Percentiles rank a stretch among this genome's conserved stretches.
phyloP scores from a whole-genome alignment of 106 monocot species.

The Platanthera zijinensis region DNA sequence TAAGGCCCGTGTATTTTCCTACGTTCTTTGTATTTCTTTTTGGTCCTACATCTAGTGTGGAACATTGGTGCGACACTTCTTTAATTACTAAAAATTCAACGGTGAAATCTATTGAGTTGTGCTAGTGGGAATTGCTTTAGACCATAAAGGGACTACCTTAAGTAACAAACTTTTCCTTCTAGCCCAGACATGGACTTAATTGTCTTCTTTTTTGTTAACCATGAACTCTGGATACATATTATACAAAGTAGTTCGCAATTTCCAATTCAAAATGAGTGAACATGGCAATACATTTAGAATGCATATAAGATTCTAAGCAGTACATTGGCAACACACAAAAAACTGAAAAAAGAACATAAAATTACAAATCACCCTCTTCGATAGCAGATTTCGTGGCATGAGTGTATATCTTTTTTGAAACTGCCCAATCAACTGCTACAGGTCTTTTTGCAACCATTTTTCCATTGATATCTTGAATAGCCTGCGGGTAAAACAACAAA shows the following conservation, averaged over 20 bases:
- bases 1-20: too few relatives aligned
- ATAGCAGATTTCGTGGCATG: constrained; percentile 31
- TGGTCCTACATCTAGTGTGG: too few relatives aligned
- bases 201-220: background rate
- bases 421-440: constrained; percentile 96
- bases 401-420: constrained; percentile 77
- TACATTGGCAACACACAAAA: background rate
- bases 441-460: constrained; percentile 58
- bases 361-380: constrained; percentile 39
- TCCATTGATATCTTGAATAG: constrained; percentile 79
- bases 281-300: background rate
- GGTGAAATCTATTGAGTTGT: too few relatives aligned
- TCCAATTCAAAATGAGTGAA: background rate
- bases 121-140: too few relatives aligned
- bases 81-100: too few relatives aligned
- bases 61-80: too few relatives aligned
- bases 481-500: constrained; percentile 28
- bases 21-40: too few relatives aligned
- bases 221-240: background rate
- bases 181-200: background rate
- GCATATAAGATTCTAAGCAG: background rate
- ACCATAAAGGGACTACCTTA: too few relatives aligned
- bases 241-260: background rate
- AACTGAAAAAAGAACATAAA: background rate
- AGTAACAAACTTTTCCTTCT: too few relatives aligned